Evolutionary conservation across 306 rosid genomes (phyloP), one percentile per base, ranked within the genome.

Genomic region (Mimosa pudica): DNA sequence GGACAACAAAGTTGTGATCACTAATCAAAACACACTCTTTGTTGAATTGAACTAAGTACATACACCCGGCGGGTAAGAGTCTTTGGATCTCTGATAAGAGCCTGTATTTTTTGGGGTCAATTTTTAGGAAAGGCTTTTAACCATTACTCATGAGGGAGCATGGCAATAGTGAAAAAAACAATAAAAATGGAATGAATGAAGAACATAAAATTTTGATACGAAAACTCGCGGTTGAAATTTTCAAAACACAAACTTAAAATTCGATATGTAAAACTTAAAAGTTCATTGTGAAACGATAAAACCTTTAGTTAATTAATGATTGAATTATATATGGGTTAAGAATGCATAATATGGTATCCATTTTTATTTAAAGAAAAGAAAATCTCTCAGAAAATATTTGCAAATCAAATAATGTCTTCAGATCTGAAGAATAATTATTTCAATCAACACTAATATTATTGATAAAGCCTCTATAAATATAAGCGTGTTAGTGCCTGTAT

Each of bases 381-480:
- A 33, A 10, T 30, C 41, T 30, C 36, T 30, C 16, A 8, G 41
- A 30, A 61, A 61, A 61, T 61, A 61, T 30, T 61, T 30, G 41
- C 67, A 61, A 64, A 35, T 35, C 35, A 16, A 36, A 5, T 16
- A 57, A 57, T 20, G 12, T 41, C 4, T 67, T 41, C 38, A 17
- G 8, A 64, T 64, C n/a, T 7, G 71, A 67, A 41, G 8, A 67
- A 41, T 67, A 67, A 67, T 41, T 67, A 32, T 14, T 62, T 62
- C 71, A 67, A 41, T 67, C 13, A 41, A 67, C 36, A 60, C 35
- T n/a, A 41, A 16, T 38, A 42, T 41, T 41, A 67, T 67, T 67
- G 48, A 13, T 18, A 38, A 38, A 66, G 7, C 66, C 66, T 73
- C n/a, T 52, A 74, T 38, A 18, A 0, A 18, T 4, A 69, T 9